Conservation (phyloP, 2,329 filamentous ascomycete genomes). For the Westerdykella sp. region DNA sequence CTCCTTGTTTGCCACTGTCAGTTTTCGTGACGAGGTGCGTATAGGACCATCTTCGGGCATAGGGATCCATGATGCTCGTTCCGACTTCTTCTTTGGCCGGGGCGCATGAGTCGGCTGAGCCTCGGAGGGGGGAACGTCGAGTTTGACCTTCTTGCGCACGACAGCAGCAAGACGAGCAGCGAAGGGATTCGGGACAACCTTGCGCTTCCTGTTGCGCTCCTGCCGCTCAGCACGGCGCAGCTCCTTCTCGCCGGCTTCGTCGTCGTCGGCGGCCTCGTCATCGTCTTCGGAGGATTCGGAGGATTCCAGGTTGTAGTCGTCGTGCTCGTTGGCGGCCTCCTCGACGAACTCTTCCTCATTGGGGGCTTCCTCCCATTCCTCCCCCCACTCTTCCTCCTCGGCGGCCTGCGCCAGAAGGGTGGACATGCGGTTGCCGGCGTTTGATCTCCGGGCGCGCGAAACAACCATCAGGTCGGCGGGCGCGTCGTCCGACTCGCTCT, state of each 20-base stretch:
- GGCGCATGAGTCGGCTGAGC: conserved; percentile 47
- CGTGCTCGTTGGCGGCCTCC: conserved; percentile 50
- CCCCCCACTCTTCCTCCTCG: conserved; percentile 36
- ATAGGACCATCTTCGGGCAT: conserved; percentile 56
- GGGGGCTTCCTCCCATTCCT: conserved; percentile 61
- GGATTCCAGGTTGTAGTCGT: conserved; percentile 75
- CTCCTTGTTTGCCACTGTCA: conserved; percentile 56
- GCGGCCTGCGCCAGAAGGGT: conserved; percentile 31
- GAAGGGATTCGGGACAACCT: conserved; percentile 53
- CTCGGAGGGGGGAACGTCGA: conserved; percentile 34
- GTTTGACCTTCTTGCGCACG: conserved; percentile 37
- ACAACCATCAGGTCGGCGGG: conserved; percentile 35
- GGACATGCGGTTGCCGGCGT: conserved; percentile 39
- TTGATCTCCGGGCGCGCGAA: conserved; percentile 33
- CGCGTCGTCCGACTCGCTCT: conserved; percentile 15
- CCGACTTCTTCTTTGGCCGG: conserved; percentile 60
- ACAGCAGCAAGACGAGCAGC: conserved; percentile 29
- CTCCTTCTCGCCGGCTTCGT: conserved; percentile 82
- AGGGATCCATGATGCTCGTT: conserved; percentile 64
- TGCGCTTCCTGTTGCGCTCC: conserved; percentile 63
- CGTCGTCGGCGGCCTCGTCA: conserved; percentile 60
- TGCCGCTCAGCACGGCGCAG: conserved; percentile 71
- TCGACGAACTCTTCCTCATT: conserved; percentile 49
- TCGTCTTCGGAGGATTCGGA: conserved; percentile 75
- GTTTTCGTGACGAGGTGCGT: conserved; percentile 55